Evolutionary conservation across 176 grass and related monocot species (phyloP).

Genomic region (Aegilops sharonensis): DNA sequence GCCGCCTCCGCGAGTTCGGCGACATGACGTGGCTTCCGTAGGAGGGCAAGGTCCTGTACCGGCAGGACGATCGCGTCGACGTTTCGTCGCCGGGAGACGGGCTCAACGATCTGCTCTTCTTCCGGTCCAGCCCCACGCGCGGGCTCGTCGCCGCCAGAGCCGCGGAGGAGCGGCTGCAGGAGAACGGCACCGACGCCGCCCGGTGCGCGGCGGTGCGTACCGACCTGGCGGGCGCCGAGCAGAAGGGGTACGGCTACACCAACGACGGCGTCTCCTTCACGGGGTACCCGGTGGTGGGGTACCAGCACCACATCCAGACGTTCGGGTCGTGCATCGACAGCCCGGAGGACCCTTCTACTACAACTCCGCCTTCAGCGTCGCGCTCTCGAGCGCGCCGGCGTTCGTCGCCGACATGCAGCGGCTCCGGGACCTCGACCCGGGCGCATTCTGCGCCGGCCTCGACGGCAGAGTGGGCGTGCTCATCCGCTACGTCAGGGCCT

Average conservation of each 20-base stretch:
- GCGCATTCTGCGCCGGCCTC: neutral
- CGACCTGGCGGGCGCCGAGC: neutral
- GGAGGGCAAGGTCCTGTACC: neutral
- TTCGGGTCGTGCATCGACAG: neutral
- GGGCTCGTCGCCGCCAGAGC: too few species aligned
- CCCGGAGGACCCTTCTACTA: neutral
- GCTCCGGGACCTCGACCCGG: neutral
- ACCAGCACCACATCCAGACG: neutral
- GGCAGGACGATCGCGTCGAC: neutral
- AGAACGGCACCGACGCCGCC: too few species aligned
- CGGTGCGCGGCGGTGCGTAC: neutral
- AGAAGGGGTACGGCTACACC: neutral
- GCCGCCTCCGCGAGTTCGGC: neutral
- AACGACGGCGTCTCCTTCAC: neutral
- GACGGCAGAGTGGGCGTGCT: neutral
- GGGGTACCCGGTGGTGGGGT: neutral
- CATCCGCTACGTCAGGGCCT: slow-evolving; percentile 21
- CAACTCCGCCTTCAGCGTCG: neutral
- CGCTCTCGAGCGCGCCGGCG: neutral
- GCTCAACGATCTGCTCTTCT: too few species aligned
- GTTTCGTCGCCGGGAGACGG: neutral
- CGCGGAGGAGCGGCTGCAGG: too few species aligned
- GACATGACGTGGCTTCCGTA: neutral
- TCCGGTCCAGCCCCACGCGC: too few species aligned
- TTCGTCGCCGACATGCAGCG: neutral